phyloP scores from a whole-genome alignment of 1,139 yeast species.

The Starmera stellimalicola region DNA sequence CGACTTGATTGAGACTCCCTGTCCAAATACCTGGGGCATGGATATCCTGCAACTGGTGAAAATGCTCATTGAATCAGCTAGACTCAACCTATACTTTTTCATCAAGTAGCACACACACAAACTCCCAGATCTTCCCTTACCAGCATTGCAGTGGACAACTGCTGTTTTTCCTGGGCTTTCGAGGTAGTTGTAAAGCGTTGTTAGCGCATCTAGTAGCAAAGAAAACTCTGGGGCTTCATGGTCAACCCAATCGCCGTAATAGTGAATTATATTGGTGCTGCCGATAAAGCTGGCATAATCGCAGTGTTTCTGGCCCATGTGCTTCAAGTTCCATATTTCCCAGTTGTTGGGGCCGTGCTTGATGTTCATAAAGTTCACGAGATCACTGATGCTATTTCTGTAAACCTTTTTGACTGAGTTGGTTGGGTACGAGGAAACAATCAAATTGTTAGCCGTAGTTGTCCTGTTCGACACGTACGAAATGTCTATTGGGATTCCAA shows the following conservation, averaged over 20 bases:
- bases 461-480: constrained; percentile 50
- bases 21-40: constrained; percentile 32
- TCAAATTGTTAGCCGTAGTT: constrained; percentile 21
- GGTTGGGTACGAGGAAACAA: constrained; percentile 71
- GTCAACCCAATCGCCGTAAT: constrained; percentile 43
- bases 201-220: constrained; percentile 34
- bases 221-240: constrained; percentile 68
- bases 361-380: constrained; percentile 38
- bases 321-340: constrained; percentile 65
- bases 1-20: constrained; percentile 64
- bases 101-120: constrained; percentile 65
- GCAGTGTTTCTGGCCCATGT: not conserved
- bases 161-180: constrained; percentile 38
- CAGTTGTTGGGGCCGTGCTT: constrained; percentile 45
- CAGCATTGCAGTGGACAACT: constrained; percentile 81
- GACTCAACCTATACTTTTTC: constrained; percentile 27
- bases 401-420: constrained; percentile 36
- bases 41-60: constrained; percentile 58
- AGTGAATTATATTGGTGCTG: constrained; percentile 7
- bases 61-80: constrained; percentile 36
- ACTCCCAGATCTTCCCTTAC: constrained; percentile 87
- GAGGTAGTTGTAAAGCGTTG: constrained; percentile 38
- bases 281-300: constrained; percentile 2
- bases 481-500: constrained; percentile 39
- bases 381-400: constrained; percentile 44